Evolutionary conservation across 2,329 filamentous ascomycete species (phyloP), one percentile per base, ranked within the genome.

Genomic region (Cytospora chrysosperma): DNA sequence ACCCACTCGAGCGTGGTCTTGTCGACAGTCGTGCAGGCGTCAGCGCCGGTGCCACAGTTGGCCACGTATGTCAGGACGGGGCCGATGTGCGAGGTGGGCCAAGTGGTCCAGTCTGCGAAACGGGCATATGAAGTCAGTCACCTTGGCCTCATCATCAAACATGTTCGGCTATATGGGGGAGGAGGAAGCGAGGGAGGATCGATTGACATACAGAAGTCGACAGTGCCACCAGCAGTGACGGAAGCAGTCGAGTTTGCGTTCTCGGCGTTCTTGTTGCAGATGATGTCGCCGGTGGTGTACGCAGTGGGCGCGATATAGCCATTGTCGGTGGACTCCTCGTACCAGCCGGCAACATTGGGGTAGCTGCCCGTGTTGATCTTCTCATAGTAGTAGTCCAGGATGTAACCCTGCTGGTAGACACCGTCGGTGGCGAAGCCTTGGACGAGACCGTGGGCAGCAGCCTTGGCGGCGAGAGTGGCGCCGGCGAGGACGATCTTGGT

Each of bases 381-480:
- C 62, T 69, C 66, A 63, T 74, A 75, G 68, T 74, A 74, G 70
- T 74, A 73, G 40, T 73, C 63, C 7, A 74, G 67, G 50, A 73
- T 65, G 63, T 70, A 74, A 2, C 72, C 72, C 21, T 70, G 70
- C 61, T 74, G 62, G 62, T 69, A 64, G 24, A 57, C 63, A 1
- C 79, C 78, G 67, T 83, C 79, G 9, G 81, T 81, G 19, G 81
- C 74, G 43, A 82, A 80, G 2, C 77, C 77, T 2, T 78, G 79
- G 3, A 81, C 78, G 64, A 82, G 80, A 7, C 82, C 82, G 47
- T 84, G 74, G 59, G 70, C 72, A 2, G 72, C 62, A 10, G 67
- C 69, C n/a, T 69, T 69, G 64, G 69, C 64, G 67, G 68, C 71
- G 55, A 74, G 68, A 32, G 54, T 15, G 43, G 68, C 69, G 55